Conservation (phyloP, 345 rosid genomes). For the Citrus australasica region DNA sequence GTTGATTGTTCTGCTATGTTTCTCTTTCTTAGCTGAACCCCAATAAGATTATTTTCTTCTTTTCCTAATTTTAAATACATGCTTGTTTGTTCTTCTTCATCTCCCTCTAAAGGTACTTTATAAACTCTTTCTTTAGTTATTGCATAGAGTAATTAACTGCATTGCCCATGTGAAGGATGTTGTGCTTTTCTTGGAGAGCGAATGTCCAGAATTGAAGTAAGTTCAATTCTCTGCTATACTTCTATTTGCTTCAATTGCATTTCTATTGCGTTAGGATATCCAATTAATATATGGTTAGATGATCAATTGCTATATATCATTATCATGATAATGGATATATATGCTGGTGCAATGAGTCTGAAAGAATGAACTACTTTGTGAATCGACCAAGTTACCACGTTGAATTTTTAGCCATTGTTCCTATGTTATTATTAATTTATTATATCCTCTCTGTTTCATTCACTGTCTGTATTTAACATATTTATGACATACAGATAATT, state of each 20-base stretch:
- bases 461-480: background rate
- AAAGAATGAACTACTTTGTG: background rate
- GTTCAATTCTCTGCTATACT: background rate
- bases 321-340: background rate
- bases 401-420: no score
- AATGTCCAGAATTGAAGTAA: slow-evolving; percentile 90
- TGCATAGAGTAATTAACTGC: slow-evolving; percentile 30
- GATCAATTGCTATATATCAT: background rate
- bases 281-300: background rate
- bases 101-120: slow-evolving; percentile 43
- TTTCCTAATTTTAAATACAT: no score
- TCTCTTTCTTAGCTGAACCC: no score
- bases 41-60: no score
- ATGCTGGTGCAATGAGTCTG: background rate
- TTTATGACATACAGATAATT: background rate
- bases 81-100: slow-evolving; percentile 22
- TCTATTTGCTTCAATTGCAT: background rate
- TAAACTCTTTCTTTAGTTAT: background rate
- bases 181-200: slow-evolving; percentile 95
- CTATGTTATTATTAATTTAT: no score
- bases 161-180: slow-evolving; percentile 85
- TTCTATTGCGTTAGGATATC: background rate
- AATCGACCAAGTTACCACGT: background rate
- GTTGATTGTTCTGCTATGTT: no score
- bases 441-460: slow-evolving; percentile 3